These are phyloP conservation scores for Apiospora koreana DNA, from an alignment of 2,329 filamentous ascomycete genomes.

Conservation along the genomic window DNA sequence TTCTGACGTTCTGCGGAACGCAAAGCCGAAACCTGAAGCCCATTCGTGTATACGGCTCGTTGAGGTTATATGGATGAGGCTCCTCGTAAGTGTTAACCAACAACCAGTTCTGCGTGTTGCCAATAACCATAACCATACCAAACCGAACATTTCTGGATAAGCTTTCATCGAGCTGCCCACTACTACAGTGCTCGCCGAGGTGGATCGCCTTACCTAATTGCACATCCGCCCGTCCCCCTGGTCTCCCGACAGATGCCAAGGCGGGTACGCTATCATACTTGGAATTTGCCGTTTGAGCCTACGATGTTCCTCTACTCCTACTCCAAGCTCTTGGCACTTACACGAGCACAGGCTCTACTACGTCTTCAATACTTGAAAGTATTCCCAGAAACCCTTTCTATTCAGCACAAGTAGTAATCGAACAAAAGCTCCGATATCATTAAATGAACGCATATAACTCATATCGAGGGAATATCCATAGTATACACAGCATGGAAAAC, in stretches of 20 bases:
- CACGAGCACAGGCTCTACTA: neutral
- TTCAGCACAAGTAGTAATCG: too few relatives aligned
- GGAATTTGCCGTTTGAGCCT: neutral
- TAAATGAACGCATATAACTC: too few relatives aligned
- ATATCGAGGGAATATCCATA: neutral
- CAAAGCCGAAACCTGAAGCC: too few relatives aligned
- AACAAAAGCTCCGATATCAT: too few relatives aligned
- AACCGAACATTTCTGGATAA: neutral
- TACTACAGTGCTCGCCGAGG: neutral
- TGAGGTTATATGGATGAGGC: too few relatives aligned
- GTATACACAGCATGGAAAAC: neutral
- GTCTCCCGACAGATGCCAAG: neutral
- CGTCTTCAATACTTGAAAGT: neutral
- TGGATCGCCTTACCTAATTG: neutral
- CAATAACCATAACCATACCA: too few relatives aligned
- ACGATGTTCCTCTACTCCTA: neutral
- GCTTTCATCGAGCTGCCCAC: neutral
- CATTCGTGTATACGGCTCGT: too few relatives aligned
- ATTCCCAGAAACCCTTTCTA: too few relatives aligned
- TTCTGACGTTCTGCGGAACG: neutral
- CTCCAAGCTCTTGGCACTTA: too few relatives aligned
- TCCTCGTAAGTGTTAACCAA: too few relatives aligned
- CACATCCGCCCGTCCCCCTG: neutral
- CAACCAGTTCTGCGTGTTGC: too few relatives aligned
- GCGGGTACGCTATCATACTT: neutral